A percentile compares a stretch with the other conserved stretches of the same genome.
These are phyloP conservation scores for Harringtonia aguacate DNA, from an alignment of 2,329 filamentous ascomycete species.

Conservation along the genomic window DNA sequence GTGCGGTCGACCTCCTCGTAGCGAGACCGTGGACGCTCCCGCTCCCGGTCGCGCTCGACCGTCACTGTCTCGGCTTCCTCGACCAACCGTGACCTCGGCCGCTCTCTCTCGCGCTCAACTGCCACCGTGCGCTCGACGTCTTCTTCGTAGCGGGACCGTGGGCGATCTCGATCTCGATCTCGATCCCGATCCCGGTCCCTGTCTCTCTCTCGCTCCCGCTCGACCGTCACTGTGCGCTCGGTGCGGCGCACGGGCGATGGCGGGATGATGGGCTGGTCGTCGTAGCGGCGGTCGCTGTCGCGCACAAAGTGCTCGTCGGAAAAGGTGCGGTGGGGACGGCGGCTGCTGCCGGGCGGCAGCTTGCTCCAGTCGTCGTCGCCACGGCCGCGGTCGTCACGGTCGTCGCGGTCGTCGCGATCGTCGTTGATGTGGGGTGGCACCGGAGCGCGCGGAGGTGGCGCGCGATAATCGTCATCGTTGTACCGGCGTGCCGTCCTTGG, in stretches of 20 bases:
- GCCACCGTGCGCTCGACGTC: slow-evolving; percentile 38
- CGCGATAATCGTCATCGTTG: slow-evolving; percentile 10
- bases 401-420: too few relatives aligned
- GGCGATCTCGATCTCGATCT: too few relatives aligned
- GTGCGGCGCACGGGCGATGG: slow-evolving; percentile 20
- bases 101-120: background rate
- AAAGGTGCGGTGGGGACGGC: slow-evolving; percentile 30
- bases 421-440: too few relatives aligned
- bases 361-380: too few relatives aligned
- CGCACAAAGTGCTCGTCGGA: slow-evolving; percentile 35
- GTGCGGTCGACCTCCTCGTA: background rate
- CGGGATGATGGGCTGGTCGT: slow-evolving; percentile 24
- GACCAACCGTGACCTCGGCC: too few relatives aligned
- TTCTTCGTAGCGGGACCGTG: slow-evolving; percentile 6
- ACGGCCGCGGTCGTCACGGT: too few relatives aligned
- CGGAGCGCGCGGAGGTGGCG: too few relatives aligned
- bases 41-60: background rate
- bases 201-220: too few relatives aligned
- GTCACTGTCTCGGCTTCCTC: background rate
- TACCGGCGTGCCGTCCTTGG: slow-evolving; percentile 34
- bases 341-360: slow-evolving; percentile 26
- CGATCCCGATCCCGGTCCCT: too few relatives aligned
- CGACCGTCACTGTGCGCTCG: too few relatives aligned
- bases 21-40: background rate
- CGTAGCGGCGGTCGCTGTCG: slow-evolving; percentile 40